phyloP scores from a whole-genome alignment of 2,329 filamentous ascomycete species.

The Paramyrothecium sp. region DNA sequence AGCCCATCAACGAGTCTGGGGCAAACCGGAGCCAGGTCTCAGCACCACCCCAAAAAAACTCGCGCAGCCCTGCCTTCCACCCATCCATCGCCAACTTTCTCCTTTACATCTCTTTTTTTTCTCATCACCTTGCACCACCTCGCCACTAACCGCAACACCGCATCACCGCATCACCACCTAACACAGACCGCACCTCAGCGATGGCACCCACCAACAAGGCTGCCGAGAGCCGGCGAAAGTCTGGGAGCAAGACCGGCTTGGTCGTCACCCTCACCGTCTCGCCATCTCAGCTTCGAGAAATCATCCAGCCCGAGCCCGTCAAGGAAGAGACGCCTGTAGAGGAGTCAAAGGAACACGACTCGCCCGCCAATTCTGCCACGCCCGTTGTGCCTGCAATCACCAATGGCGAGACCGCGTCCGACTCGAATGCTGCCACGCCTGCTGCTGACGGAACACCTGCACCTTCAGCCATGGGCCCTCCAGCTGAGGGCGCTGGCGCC shows the following conservation, averaged over 20 bases:
- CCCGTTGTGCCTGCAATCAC: constrained; percentile 38
- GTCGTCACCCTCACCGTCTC: constrained; percentile 54
- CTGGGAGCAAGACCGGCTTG: constrained; percentile 31
- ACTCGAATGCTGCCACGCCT: constrained; percentile 61
- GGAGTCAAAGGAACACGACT: constrained; percentile 37
- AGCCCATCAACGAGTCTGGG: constrained; percentile 15
- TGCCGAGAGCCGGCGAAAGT: constrained; percentile 35
- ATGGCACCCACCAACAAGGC: constrained; percentile 34
- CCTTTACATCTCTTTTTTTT: background rate
- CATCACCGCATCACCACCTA: constrained; percentile 6
- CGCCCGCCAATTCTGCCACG: constrained; percentile 41
- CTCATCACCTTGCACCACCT: constrained; percentile 3
- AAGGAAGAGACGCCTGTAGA: constrained; percentile 44
- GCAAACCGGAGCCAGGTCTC: background rate
- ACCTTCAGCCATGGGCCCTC: constrained; percentile 58
- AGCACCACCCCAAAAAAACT: constrained; percentile 12
- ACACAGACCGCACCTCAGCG: constrained; percentile 9
- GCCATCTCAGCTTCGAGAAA: constrained; percentile 47
- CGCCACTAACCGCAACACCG: constrained; percentile 6
- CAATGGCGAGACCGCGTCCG: constrained; percentile 55
- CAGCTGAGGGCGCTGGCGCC: constrained; percentile 53
- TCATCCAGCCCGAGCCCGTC: constrained; percentile 42
- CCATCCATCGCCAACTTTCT: background rate
- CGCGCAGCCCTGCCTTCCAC: constrained; percentile 9
- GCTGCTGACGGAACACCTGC: constrained; percentile 54